Evolutionary conservation across 305 asterid genomes (phyloP), one percentile per base, ranked within the genome.

Genomic region (Solanum aculeatissimum): DNA sequence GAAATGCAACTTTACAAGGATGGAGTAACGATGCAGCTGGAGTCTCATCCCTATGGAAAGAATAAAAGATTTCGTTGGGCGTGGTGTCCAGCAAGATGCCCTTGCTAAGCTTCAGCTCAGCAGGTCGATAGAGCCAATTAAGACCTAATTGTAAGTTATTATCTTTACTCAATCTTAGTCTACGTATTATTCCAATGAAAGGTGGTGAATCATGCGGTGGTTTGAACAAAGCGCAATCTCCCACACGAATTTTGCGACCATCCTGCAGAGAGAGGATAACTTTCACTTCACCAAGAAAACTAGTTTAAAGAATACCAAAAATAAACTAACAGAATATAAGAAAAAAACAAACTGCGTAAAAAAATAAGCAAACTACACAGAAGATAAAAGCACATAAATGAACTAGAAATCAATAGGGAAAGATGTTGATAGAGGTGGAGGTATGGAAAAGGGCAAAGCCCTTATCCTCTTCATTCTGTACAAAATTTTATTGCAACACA

Each of bases 1-100:
- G 99, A 90, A 97, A 97, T 85, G 99, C 98, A 88, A 97, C 99
- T 93, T 92, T 95, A 91, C 99, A 95, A 32, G 98, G 99, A 91
- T 97, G 99, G 51, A 95, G 95, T 82, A 95, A 93, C 35, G 99
- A 93, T 35, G 97, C 98, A 83, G 98, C 97, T 77, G 95, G 93
- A 86, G 88, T 89, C 89, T 94, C 93, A 93, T 97, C 95, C 88
- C 88, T 21, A 42, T 88, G 91, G 80, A 88, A 90, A 66, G 92
- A 90, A 65, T 90, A 89, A 69, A 90, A 93, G 74, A 89, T 77
- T 85, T 91, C 92, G 93, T 94, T 97, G 53, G 98, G 98, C 54
- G 94, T 90, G 65, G 94, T 83, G 86, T 93, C 98, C 88, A 90
- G 84, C 80, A 89, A 89, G 88, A 90, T 83, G 88, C 94, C 94